phyloP scores from a whole-genome alignment of 805 yeast genomes.

The Cyberlindnera euphorbiae region DNA sequence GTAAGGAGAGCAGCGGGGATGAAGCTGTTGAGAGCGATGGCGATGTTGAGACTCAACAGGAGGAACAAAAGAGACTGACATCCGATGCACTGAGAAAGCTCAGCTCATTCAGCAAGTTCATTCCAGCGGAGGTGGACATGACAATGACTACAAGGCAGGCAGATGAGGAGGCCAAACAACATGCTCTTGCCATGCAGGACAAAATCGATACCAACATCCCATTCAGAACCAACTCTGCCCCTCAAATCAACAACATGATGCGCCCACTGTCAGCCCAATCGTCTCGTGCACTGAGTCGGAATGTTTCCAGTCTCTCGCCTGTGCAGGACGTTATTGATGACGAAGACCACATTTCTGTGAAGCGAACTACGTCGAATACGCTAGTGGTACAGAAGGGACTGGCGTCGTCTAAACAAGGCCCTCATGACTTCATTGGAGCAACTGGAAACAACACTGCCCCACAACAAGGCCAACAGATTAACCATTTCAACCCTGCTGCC shows the following conservation, averaged over 20 bases:
- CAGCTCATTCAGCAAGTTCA: slow-evolving; percentile 26
- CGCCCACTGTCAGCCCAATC: slow-evolving; percentile 11
- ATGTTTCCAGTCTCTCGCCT: slow-evolving; percentile 7
- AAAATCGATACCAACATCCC: slow-evolving; percentile 7
- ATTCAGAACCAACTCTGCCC: slow-evolving; percentile 5
- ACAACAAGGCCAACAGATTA: too few species aligned
- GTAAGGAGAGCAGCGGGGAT: slow-evolving; percentile 22
- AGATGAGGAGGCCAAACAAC: slow-evolving; percentile 10
- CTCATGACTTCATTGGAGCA: slow-evolving; percentile 3
- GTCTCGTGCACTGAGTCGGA: slow-evolving; percentile 7
- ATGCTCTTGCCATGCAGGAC: slow-evolving; percentile 2
- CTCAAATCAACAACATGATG: slow-evolving; percentile 5
- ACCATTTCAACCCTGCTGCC: too few species aligned
- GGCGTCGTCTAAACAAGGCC: too few species aligned
- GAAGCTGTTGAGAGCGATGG: slow-evolving; percentile 22
- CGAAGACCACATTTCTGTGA: neutral
- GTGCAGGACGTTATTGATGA: slow-evolving; percentile 8
- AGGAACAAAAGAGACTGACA: slow-evolving; percentile 32
- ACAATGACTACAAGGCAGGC: slow-evolving; percentile 7
- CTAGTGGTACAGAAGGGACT: too few species aligned
- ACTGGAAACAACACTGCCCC: neutral
- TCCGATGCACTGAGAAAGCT: slow-evolving; percentile 36
- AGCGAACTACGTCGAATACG: neutral
- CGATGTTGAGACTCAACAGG: slow-evolving; percentile 24
- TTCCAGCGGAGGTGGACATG: slow-evolving; percentile 26